A percentile compares a stretch with the other conserved stretches of the same genome.
These are phyloP conservation scores for Podaxis sp. DNA, from an alignment of 768 basidiomycete genomes.

Conservation along the genomic window DNA sequence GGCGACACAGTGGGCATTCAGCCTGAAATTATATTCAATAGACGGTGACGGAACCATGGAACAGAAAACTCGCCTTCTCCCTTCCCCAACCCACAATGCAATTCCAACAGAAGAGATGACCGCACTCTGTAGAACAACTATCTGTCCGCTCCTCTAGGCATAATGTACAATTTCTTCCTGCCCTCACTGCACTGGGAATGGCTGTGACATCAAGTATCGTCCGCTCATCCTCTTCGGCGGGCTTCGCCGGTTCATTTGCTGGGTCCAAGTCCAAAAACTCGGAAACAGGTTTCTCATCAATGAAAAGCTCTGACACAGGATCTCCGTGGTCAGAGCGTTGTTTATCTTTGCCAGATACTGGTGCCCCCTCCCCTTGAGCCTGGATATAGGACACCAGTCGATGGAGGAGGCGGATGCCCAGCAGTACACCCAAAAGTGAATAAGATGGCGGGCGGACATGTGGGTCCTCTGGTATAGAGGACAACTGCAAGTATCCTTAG, in stretches of 20 bases:
- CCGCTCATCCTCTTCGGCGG: constrained; percentile 69
- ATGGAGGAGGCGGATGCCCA: constrained; percentile 62
- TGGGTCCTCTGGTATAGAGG: constrained; percentile 69
- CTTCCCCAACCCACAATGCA: constrained; percentile 88
- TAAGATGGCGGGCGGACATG: constrained; percentile 80
- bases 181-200: constrained; percentile 53
- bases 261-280: constrained; percentile 52
- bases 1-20: constrained; percentile 87
- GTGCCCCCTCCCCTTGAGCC: constrained; percentile 20
- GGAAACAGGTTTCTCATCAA: constrained; percentile 66
- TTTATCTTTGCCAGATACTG: constrained; percentile 30
- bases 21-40: constrained; percentile 42
- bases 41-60: not conserved
- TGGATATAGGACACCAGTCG: constrained; percentile 53
- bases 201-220: constrained; percentile 61
- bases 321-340: constrained; percentile 10
- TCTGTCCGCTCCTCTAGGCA: constrained; percentile 85
- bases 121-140: constrained; percentile 84
- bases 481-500: constrained; percentile 48
- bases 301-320: constrained; percentile 35
- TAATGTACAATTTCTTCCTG: constrained; percentile 72
- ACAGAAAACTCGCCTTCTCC: constrained; percentile 61
- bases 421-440: constrained; percentile 77
- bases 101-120: constrained; percentile 88
- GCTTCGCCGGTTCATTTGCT: constrained; percentile 52